phyloP scores from a whole-genome alignment of 495 filamentous ascomycete genomes.

The Podospora sp. region DNA sequence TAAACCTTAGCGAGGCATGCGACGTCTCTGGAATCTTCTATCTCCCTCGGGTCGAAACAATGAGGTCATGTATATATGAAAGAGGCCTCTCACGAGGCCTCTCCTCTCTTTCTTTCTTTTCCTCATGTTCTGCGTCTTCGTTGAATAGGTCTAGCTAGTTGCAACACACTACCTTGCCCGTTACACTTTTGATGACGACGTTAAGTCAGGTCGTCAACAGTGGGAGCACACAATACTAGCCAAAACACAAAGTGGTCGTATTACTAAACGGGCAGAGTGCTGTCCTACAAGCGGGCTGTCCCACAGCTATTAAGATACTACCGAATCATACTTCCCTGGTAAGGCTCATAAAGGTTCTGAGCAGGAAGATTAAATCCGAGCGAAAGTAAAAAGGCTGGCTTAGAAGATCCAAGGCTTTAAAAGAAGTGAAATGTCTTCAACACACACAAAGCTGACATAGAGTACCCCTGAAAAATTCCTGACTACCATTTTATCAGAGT shows the following conservation, averaged over 20 bases:
- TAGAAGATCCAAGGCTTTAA: not conserved
- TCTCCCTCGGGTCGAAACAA: too few relatives aligned
- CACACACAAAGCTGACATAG: not conserved
- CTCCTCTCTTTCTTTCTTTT: too few relatives aligned
- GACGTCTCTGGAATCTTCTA: too few relatives aligned
- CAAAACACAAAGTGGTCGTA: not conserved
- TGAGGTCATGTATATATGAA: too few relatives aligned
- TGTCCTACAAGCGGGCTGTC: not conserved
- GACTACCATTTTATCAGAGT: conserved; percentile 1
- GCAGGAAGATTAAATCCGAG: not conserved
- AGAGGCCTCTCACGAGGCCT: too few relatives aligned
- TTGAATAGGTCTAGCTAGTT: too few relatives aligned
- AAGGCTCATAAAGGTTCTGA: not conserved
- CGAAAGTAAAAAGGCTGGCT: conserved; percentile 1
- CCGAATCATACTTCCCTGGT: not conserved
- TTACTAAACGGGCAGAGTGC: not conserved
- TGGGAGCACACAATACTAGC: not conserved
- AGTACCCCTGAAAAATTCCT: not conserved
- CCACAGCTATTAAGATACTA: not conserved
- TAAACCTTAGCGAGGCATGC: too few relatives aligned
- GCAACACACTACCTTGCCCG: too few relatives aligned
- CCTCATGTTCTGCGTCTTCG: too few relatives aligned
- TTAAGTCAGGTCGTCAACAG: not conserved
- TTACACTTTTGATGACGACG: not conserved
- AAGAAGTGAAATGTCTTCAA: not conserved